Evolutionary conservation across 768 basidiomycete genomes (phyloP).

Genomic region (Xanthoconium stramineum): DNA sequence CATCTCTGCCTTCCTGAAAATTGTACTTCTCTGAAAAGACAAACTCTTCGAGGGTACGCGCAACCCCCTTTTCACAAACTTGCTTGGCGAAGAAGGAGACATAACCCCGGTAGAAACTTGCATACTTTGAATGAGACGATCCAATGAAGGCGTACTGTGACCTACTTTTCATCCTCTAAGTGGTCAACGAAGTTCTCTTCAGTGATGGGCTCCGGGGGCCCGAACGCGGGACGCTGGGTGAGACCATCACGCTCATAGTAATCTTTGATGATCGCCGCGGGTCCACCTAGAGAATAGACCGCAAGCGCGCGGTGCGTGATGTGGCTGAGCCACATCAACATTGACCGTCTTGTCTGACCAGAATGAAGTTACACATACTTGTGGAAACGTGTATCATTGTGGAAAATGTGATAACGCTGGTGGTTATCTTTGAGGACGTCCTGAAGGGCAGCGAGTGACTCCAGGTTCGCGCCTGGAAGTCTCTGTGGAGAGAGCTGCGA

Average conservation of each 20-base stretch:
- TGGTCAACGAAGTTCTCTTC: not conserved
- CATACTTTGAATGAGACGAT: not conserved
- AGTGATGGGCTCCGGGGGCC: conserved; percentile 24
- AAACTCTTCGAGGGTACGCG: conserved; percentile 24
- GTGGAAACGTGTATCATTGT: conserved; percentile 45
- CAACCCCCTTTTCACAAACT: conserved; percentile 17
- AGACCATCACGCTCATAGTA: conserved; percentile 24
- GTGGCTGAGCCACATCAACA: conserved; percentile 16
- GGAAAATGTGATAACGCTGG: conserved; percentile 45
- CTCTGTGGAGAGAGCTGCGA: conserved; percentile 26
- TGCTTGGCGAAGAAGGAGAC: conserved; percentile 23
- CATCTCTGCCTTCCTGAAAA: conserved; percentile 13
- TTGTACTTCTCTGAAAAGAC: conserved; percentile 32
- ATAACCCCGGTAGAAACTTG: conserved; percentile 30
- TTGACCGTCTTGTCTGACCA: not conserved
- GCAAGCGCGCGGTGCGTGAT: conserved; percentile 30
- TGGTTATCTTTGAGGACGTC: conserved; percentile 45
- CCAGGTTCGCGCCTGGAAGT: conserved; percentile 22
- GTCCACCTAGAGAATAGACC: conserved; percentile 26
- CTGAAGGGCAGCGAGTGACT: conserved; percentile 11
- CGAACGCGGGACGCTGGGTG: conserved; percentile 22
- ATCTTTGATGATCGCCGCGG: conserved; percentile 20
- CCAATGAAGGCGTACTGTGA: not conserved
- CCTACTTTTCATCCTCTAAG: conserved; percentile 27
- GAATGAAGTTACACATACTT: conserved; percentile 37